Conservation (phyloP, 192 early-diverging fungal genomes). For the Phlyctochytrium arcticum region DNA sequence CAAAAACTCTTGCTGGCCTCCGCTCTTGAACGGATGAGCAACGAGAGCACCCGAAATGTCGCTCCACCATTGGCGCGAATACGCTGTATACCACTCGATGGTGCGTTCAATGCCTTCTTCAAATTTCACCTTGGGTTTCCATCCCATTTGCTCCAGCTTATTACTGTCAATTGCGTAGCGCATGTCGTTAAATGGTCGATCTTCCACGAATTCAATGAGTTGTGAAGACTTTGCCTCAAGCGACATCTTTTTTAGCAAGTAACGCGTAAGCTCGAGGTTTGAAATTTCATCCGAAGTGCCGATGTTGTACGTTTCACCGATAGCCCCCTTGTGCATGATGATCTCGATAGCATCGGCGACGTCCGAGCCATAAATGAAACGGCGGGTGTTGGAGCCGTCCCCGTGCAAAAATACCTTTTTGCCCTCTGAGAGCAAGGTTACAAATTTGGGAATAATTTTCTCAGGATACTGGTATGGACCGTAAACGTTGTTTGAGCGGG, state of each 20-base stretch:
- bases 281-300: conserved; percentile 65
- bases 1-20: conserved; percentile 17
- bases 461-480: conserved; percentile 81
- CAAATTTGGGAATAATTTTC: conserved; percentile 82
- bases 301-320: conserved; percentile 80
- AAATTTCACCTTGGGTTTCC: conserved; percentile 59
- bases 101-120: conserved; percentile 61
- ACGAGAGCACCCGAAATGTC: conserved; percentile 14
- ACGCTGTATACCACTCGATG: conserved; percentile 30
- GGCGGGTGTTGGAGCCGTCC: conserved; percentile 64
- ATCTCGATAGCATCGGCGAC: conserved; percentile 63
- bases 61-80: conserved; percentile 18
- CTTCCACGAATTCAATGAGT: conserved; percentile 66
- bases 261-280: conserved; percentile 61
- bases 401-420: conserved; percentile 69
- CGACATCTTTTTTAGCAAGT: conserved; percentile 51
- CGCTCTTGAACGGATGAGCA: conserved; percentile 18
- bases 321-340: conserved; percentile 60
- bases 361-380: conserved; percentile 72
- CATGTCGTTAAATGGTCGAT: conserved; percentile 72
- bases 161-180: conserved; percentile 70
- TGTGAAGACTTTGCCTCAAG: conserved; percentile 16
- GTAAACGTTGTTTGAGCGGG: conserved; percentile 76
- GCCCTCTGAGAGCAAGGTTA: conserved; percentile 56
- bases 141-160: conserved; percentile 65